Conservation (phyloP, 768 basidiomycete genomes). For the Lactifluus echinatus region DNA sequence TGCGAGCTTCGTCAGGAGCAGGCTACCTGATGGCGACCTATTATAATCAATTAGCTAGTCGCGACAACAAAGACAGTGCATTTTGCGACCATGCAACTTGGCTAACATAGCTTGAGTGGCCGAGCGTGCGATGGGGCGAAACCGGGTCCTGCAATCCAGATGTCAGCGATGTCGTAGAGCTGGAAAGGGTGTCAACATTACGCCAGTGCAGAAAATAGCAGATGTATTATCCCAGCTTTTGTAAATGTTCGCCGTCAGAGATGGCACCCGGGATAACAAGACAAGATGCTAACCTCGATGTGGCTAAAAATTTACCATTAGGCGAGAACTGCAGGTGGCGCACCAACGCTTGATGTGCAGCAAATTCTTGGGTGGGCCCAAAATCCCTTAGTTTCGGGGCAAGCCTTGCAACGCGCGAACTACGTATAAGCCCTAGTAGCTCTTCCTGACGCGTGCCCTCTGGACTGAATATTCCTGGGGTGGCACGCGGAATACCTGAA, state of each 20-base stretch:
- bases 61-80: neutral
- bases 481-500: constrained; percentile 21
- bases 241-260: neutral
- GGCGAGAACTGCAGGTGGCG: constrained; percentile 71
- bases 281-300: constrained; percentile 44
- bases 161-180: neutral
- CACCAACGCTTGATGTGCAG: constrained; percentile 59
- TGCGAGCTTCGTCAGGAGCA: constrained; percentile 54
- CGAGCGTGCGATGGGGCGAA: constrained; percentile 49
- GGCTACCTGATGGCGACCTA: constrained; percentile 57
- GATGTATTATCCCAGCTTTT: constrained; percentile 67
- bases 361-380: constrained; percentile 49
- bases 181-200: constrained; percentile 22
- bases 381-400: constrained; percentile 47
- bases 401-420: constrained; percentile 46
- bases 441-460: constrained; percentile 19
- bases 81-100: constrained; percentile 60
- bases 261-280: neutral
- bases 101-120: constrained; percentile 63
- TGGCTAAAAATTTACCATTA: constrained; percentile 63
- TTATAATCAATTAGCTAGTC: neutral
- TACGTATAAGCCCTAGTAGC: constrained; percentile 28
- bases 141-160: constrained; percentile 41
- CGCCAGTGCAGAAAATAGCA: constrained; percentile 56
- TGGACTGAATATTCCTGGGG: constrained; percentile 23